A percentile compares a stretch with the other conserved stretches of the same genome.
Evolutionary conservation across 2,329 filamentous ascomycete species (phyloP).

Genomic region (Colletotrichum eleusines): DNA sequence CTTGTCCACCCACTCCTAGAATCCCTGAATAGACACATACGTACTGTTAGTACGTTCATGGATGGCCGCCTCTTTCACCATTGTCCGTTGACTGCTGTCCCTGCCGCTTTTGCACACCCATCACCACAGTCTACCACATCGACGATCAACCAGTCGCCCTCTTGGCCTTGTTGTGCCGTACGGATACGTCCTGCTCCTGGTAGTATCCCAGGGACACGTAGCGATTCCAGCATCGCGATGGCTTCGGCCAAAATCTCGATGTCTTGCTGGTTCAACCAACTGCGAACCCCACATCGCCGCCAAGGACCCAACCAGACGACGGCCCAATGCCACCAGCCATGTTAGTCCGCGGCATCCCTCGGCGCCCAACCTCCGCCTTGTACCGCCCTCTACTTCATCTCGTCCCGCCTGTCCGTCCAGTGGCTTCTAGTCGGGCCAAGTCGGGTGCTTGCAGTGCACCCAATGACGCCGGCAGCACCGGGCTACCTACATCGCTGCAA

Average conservation of each 20-base stretch:
- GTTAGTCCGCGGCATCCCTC: conserved; percentile 16
- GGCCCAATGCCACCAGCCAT: conserved; percentile 29
- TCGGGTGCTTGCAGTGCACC: conserved; percentile 32
- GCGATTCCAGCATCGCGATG: conserved; percentile 31
- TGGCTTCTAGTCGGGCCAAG: conserved; percentile 32
- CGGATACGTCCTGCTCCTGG: conserved; percentile 7
- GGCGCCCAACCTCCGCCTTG: conserved; percentile 29
- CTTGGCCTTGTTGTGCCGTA: neutral
- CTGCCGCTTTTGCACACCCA: neutral
- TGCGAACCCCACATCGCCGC: neutral
- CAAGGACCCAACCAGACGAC: conserved; percentile 7
- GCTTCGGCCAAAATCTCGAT: conserved; percentile 19
- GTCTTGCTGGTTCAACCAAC: conserved; percentile 2
- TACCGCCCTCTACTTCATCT: conserved; percentile 7
- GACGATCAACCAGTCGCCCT: neutral
- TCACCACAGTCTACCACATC: neutral
- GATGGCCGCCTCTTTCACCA: conserved; percentile 14
- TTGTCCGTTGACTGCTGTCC: conserved; percentile 15
- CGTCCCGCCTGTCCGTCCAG: neutral
- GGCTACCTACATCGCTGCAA: neutral
- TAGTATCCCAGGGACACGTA: conserved; percentile 6
- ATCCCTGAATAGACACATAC: conserved; percentile 23
- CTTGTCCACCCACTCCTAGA: neutral
- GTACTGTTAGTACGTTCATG: neutral
- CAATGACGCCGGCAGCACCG: conserved; percentile 21